These are phyloP conservation scores for Colletotrichum sp. DNA, from an alignment of 2,329 filamentous ascomycete species.

Conservation along the genomic window DNA sequence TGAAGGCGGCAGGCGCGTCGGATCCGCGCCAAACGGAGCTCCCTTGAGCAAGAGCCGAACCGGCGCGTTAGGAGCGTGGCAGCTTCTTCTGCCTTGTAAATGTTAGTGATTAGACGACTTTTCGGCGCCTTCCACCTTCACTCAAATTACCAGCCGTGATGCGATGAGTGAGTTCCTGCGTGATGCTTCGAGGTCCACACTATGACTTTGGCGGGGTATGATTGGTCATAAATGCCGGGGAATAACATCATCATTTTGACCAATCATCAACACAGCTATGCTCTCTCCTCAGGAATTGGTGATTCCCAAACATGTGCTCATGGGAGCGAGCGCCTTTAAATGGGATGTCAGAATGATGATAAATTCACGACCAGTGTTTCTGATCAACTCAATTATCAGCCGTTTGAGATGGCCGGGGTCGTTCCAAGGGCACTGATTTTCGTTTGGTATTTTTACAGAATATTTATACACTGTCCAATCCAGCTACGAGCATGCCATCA, in stretches of 20 bases:
- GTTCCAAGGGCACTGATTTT: not conserved
- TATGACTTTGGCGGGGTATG: not conserved
- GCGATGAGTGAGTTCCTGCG: conserved; percentile 3
- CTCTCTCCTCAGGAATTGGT: not conserved
- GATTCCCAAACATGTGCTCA: not conserved
- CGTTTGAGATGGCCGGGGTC: rapidly evolving
- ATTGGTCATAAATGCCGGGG: not conserved
- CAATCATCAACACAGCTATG: not conserved
- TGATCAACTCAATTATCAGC: not conserved
- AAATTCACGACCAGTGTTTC: not conserved
- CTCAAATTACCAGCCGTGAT: not conserved
- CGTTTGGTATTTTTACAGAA: not conserved
- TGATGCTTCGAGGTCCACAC: not conserved
- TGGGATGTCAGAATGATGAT: not conserved
- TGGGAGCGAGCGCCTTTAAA: not conserved
- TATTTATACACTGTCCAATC: not conserved
- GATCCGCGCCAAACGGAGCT: not conserved
- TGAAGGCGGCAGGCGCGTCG: not conserved
- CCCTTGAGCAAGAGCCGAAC: not conserved
- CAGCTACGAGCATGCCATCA: not conserved
- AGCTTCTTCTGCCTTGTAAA: not conserved
- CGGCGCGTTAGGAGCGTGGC: not conserved
- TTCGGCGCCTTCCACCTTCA: not conserved
- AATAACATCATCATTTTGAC: not conserved
- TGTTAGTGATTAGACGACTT: not conserved